Percentiles rank a stretch among this genome's conserved stretches.
phyloP scores from a whole-genome alignment of 2,329 filamentous ascomycete species.

The Botrytis porri region DNA sequence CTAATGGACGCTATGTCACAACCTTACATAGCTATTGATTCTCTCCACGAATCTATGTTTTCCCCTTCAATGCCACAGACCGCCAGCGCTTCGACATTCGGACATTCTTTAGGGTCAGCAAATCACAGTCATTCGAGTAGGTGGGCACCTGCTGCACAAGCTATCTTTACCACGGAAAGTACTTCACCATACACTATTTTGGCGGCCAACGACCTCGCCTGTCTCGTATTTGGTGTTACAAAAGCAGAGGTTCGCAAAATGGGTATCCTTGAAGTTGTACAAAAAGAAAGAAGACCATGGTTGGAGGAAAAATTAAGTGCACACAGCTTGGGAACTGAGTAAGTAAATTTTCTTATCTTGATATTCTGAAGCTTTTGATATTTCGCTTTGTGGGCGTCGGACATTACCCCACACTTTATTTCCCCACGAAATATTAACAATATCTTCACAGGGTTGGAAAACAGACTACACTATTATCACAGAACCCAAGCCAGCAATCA shows the following conservation, averaged over 20 bases:
- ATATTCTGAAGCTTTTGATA: background rate
- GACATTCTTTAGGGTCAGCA: constrained; percentile 47
- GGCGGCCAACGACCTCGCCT: constrained; percentile 93
- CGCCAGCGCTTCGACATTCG: constrained; percentile 37
- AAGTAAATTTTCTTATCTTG: background rate
- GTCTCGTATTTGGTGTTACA: constrained; percentile 98
- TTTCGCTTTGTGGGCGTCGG: background rate
- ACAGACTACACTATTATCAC: constrained; percentile 25
- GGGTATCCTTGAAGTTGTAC: constrained; percentile 92
- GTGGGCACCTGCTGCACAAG: constrained; percentile 88
- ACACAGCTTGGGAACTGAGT: constrained; percentile 49
- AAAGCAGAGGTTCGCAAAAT: constrained; percentile 90
- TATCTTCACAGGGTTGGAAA: constrained; percentile 26
- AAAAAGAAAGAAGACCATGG: constrained; percentile 85
- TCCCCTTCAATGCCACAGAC: constrained; percentile 47
- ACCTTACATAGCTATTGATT: constrained; percentile 51
- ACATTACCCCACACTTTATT: background rate
- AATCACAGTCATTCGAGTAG: constrained; percentile 88
- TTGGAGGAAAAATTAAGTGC: constrained; percentile 78
- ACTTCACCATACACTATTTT: constrained; percentile 92
- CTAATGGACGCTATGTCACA: constrained; percentile 82
- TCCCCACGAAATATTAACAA: constrained; percentile 2
- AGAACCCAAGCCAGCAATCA: constrained; percentile 33
- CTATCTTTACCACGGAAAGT: constrained; percentile 95
- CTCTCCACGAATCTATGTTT: constrained; percentile 31